Evolutionary conservation across 2,329 filamentous ascomycete species (phyloP).

Genomic region (Penicillium polonicum): DNA sequence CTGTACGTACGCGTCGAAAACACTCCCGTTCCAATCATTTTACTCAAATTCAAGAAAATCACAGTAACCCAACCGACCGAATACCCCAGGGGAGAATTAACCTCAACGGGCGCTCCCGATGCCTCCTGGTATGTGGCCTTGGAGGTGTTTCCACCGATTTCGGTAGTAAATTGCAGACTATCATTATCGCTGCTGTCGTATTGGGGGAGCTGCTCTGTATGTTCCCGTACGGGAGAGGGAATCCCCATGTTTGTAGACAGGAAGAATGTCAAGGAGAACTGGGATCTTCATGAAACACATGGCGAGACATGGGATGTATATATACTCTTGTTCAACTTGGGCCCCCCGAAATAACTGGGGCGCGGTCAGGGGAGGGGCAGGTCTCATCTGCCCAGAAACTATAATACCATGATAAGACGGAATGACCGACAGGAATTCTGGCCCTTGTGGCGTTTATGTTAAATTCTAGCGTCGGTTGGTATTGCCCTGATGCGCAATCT

Average conservation of each 20-base stretch:
- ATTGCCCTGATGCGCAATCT: background rate
- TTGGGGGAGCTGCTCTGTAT: background rate
- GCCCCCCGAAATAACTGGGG: background rate
- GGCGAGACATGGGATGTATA: background rate
- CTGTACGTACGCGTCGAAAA: conserved; percentile 60
- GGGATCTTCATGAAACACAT: background rate
- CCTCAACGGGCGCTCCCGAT: conserved; percentile 61
- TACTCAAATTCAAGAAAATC: conserved; percentile 60
- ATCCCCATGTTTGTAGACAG: background rate
- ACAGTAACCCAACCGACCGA: conserved; percentile 57
- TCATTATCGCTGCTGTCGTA: conserved; percentile 3
- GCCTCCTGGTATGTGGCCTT: conserved; percentile 59
- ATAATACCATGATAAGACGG: background rate
- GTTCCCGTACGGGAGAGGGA: background rate
- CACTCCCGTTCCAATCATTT: conserved; percentile 65
- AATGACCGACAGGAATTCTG: background rate
- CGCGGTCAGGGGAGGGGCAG: background rate
- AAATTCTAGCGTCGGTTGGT: background rate
- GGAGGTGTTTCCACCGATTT: conserved; percentile 45
- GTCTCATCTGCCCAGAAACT: background rate
- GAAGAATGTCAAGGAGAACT: background rate
- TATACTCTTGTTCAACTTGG: background rate
- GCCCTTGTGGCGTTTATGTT: background rate
- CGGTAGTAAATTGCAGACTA: conserved; percentile 6
- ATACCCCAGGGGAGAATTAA: conserved; percentile 59